Evolutionary conservation across 2,329 filamentous ascomycete genomes (phyloP), one percentile per base, ranked within the genome.

Genomic region (Trichoderma endophyticum): DNA sequence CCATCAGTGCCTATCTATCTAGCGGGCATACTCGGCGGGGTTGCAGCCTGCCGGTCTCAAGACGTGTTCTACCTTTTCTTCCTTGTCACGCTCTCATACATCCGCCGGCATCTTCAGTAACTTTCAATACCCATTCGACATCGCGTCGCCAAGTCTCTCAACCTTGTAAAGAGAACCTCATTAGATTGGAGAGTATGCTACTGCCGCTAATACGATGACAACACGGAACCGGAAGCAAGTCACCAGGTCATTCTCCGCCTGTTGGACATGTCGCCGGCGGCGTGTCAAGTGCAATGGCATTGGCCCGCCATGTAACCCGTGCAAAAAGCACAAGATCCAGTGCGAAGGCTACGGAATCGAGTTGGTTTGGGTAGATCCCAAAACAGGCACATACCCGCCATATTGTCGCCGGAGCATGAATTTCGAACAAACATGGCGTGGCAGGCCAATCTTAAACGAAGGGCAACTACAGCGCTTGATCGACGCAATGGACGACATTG

Each of bases 221-320:
- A 39, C 65, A 28, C 65, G 65, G 32, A 2, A 56, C 36, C 66
- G 56, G 36, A 69, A 69, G 56, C 66, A 69, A 48, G 66, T 61
- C 36, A 69, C 66, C 4, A 61, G 66, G 18, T 61, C 66, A n/a
- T 69, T 69, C 15, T 69, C 66, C 7, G 66, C 66, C 12, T 69
- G 66, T 0, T 69, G 66, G 66, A 69, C 66, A 4, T 69, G 66
- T 34, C 66, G 66, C 36, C 66, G 56, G 8, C 66, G 66, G 54
- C 66, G 66, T 60, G 56, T 69, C 36, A 69, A 69, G 34, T 69
- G 66, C 21, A 51, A 69, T 32, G 56, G 66, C 36, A 39, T 51
- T 30, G 66, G 66, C 18, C n/a, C 30, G 28, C 66, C 66, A 8
- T 69, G 66, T 56, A 24, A 14, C 12, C 66, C 36, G 18, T 69